These are phyloP conservation scores for Lasiosphaeria miniovina DNA, from an alignment of 495 filamentous ascomycete species.

Conservation along the genomic window DNA sequence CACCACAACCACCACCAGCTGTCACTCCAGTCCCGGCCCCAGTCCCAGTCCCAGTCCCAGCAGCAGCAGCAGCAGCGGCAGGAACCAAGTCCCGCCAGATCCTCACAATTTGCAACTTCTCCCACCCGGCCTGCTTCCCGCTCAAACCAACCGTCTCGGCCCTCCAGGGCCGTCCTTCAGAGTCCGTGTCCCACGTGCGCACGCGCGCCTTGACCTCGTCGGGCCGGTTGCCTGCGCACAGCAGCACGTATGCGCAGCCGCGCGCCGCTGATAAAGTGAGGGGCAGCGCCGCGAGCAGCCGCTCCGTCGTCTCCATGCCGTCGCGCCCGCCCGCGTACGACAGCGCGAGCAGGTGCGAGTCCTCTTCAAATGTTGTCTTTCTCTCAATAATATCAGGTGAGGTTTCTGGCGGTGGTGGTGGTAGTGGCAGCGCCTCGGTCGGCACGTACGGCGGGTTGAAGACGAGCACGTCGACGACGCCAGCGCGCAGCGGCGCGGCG, in stretches of 20 bases:
- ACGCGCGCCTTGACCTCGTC: slow-evolving; percentile 69
- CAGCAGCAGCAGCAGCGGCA: background rate
- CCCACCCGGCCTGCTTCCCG: slow-evolving; percentile 87
- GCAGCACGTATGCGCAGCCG: slow-evolving; percentile 83
- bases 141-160: slow-evolving; percentile 79
- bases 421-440: slow-evolving; percentile 62
- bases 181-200: slow-evolving; percentile 38
- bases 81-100: slow-evolving; percentile 57
- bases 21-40: too few species aligned
- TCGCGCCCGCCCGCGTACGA: slow-evolving; percentile 85
- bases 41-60: background rate
- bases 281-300: slow-evolving; percentile 66
- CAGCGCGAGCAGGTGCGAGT: slow-evolving; percentile 77
- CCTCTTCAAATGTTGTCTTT: slow-evolving; percentile 54
- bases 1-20: too few species aligned
- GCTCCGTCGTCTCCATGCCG: slow-evolving; percentile 89
- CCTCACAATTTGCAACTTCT: slow-evolving; percentile 77
- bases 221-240: slow-evolving; percentile 84
- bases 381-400: background rate
- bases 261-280: slow-evolving; percentile 54
- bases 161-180: slow-evolving; percentile 51
- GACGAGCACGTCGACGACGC: slow-evolving; percentile 73
- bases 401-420: slow-evolving; percentile 9
- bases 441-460: slow-evolving; percentile 99
- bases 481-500: slow-evolving; percentile 49